These are phyloP conservation scores for Cystofilobasidium ferigula DNA, from an alignment of 768 basidiomycete genomes.

Conservation along the genomic window DNA sequence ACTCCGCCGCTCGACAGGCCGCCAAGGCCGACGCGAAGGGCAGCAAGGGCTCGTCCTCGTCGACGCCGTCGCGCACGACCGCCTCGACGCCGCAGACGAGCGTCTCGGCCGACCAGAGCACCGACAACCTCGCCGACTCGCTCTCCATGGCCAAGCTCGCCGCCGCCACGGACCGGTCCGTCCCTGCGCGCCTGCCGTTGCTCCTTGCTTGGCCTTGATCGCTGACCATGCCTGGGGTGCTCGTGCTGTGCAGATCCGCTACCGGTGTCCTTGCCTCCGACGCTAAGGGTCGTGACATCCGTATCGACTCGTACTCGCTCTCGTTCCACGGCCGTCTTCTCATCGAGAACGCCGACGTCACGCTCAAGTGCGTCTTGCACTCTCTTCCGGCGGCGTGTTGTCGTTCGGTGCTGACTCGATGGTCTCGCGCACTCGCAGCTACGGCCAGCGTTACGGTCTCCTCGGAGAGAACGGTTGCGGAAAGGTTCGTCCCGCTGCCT, in stretches of 20 bases:
- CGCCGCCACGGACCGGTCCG: slow-evolving; percentile 77
- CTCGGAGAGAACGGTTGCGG: slow-evolving; percentile 97
- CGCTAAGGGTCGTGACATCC: slow-evolving; percentile 84
- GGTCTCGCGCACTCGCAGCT: slow-evolving; percentile 23
- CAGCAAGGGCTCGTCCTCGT: slow-evolving; percentile 42
- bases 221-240: neutral
- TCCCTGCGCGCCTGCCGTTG: no score
- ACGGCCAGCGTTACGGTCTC: slow-evolving; percentile 60
- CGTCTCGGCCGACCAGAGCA: slow-evolving; percentile 63
- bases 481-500: slow-evolving; percentile 51
- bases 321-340: slow-evolving; percentile 88
- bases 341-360: slow-evolving; percentile 42
- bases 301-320: slow-evolving; percentile 87
- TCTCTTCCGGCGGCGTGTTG: neutral
- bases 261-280: slow-evolving; percentile 89
- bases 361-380: slow-evolving; percentile 31
- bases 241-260: slow-evolving; percentile 54
- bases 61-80: slow-evolving; percentile 55
- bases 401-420: neutral
- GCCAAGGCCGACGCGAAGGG: slow-evolving; percentile 46
- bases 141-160: slow-evolving; percentile 71
- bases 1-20: slow-evolving; percentile 39
- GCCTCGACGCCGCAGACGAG: slow-evolving; percentile 72
- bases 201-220: neutral
- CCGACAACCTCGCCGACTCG: slow-evolving; percentile 54